phyloP scores from a whole-genome alignment of 768 basidiomycete genomes.

The Lactarius pseudohatsudake region DNA sequence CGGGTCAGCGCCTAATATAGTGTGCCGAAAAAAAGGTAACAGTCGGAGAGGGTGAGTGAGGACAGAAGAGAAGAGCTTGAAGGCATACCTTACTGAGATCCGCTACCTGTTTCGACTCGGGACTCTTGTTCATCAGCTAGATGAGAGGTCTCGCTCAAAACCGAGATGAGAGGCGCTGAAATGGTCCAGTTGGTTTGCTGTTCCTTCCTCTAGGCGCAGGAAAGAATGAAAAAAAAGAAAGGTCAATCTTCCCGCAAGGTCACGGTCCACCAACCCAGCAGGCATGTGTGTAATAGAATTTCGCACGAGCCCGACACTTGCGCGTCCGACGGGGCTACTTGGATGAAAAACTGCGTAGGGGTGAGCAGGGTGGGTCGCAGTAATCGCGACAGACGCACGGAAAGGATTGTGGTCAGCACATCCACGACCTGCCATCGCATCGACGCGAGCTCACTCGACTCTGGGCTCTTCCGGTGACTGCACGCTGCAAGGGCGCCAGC shows the following conservation, averaged over 20 bases:
- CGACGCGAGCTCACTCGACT: slow-evolving; percentile 37
- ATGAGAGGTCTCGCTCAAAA: slow-evolving; percentile 19
- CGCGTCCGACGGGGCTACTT: slow-evolving; percentile 33
- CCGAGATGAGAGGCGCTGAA: slow-evolving; percentile 13
- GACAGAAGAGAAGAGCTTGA: slow-evolving; percentile 11
- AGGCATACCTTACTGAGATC: slow-evolving; percentile 29
- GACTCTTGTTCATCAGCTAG: slow-evolving; percentile 17
- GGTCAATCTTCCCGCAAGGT: slow-evolving; percentile 13
- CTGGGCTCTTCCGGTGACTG: slow-evolving; percentile 34
- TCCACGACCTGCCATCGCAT: slow-evolving; percentile 51
- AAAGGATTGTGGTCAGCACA: slow-evolving; percentile 29
- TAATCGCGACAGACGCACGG: too few relatives aligned
- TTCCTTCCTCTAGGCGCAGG: slow-evolving; percentile 22
- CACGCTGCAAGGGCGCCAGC: slow-evolving; percentile 45
- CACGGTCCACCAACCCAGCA: slow-evolving; percentile 37
- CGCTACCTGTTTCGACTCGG: slow-evolving; percentile 21
- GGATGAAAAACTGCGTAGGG: slow-evolving; percentile 35
- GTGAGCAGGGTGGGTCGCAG: too few relatives aligned
- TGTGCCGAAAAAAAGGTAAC: neutral
- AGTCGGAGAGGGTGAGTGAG: neutral
- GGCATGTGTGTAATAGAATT: slow-evolving; percentile 46
- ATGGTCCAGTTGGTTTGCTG: slow-evolving; percentile 23
- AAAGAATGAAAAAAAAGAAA: neutral
- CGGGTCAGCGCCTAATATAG: too few relatives aligned
- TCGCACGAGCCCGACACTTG: slow-evolving; percentile 41